Evolutionary conservation across 2,329 filamentous ascomycete species (phyloP).

Genomic region (Verticillium isaacii): DNA sequence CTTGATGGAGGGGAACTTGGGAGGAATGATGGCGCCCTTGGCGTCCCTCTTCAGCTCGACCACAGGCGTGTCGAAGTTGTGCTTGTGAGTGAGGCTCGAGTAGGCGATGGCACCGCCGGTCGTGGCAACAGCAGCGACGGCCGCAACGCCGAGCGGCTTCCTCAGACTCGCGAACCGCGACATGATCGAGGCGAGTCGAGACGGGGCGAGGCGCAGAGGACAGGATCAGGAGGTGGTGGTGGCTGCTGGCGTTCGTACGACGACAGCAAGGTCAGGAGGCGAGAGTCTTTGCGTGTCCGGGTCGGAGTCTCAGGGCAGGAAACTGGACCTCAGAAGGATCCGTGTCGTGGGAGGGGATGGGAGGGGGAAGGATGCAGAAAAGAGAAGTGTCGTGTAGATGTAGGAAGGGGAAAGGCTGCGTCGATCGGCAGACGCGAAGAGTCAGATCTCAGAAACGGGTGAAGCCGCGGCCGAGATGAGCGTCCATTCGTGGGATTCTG

Average conservation of each 20-base stretch:
- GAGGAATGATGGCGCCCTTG: constrained; percentile 30
- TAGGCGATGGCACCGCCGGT: constrained; percentile 25
- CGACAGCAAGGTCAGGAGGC: background rate
- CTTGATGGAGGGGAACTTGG: constrained; percentile 28
- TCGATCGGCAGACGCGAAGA: constrained; percentile 5
- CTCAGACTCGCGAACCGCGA: constrained; percentile 27
- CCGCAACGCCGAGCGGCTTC: constrained; percentile 27
- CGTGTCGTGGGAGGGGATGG: background rate
- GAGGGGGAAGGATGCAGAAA: background rate
- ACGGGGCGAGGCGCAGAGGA: background rate
- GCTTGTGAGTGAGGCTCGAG: constrained; percentile 19
- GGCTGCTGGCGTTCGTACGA: background rate
- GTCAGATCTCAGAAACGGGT: background rate
- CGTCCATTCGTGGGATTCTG: background rate
- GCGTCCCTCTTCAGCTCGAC: constrained; percentile 29
- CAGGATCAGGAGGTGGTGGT: background rate
- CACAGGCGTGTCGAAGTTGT: constrained; percentile 25
- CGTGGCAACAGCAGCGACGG: constrained; percentile 14
- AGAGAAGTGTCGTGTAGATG: constrained; percentile 5
- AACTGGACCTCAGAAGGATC: too few species aligned
- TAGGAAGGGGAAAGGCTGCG: constrained; percentile 8
- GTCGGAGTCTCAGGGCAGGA: too few species aligned
- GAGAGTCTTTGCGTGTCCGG: background rate
- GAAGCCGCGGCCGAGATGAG: background rate
- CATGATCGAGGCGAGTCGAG: constrained; percentile 18